Evolutionary conservation across 305 asterid species (phyloP), one percentile per base, ranked within the genome.

Genomic region (Fraxinus sp.): DNA sequence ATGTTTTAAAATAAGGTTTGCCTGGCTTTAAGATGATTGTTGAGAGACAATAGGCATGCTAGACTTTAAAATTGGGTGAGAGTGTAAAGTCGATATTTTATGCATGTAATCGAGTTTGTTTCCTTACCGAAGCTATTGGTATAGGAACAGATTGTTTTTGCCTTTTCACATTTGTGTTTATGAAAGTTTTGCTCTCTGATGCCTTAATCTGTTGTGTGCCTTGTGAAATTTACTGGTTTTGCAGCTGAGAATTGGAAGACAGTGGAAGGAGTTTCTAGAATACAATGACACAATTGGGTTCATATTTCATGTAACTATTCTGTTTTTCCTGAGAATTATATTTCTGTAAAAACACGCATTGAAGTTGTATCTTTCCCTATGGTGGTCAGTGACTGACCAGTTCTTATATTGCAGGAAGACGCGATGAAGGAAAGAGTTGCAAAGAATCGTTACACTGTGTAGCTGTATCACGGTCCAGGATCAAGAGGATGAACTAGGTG

Each of bases 251-350:
- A 92, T 96, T 83, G 99, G 98, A 81, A 92, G 78, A 85, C 98
- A 95, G 36, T 96, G 96, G 99, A 94, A 94, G 93, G 91, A 89
- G 84, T 86, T 92, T 81, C 90, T 96, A 87, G 99, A 93, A 85
- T 91, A 86, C 92, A 92, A 92, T 14, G 98, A 92, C 0, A 35
- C 87, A 6, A 87, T 92, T 10, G 98, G 98, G 73, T 96, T 88
- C 91, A 92, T 93, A 77, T 77, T 89, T 89, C 98, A 96, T 83
- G 99, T 95, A 87, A 83, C 96, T 81, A 83, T 20, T 49, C 75
- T 11, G 24, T 52, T 49, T 24, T 30, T 74, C 80, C 5, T 14
- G 20, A 75, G 8, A 26, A 35, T 46, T 16, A 11, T 59, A 7
- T 13, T 46, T 59, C 59, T 46, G 18, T 0, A 2, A 1, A 8